Percentiles rank a stretch among this genome's conserved stretches.
phyloP scores from a whole-genome alignment of 1,284 basidiomycete genomes.

The Apiotrichum siamense region DNA sequence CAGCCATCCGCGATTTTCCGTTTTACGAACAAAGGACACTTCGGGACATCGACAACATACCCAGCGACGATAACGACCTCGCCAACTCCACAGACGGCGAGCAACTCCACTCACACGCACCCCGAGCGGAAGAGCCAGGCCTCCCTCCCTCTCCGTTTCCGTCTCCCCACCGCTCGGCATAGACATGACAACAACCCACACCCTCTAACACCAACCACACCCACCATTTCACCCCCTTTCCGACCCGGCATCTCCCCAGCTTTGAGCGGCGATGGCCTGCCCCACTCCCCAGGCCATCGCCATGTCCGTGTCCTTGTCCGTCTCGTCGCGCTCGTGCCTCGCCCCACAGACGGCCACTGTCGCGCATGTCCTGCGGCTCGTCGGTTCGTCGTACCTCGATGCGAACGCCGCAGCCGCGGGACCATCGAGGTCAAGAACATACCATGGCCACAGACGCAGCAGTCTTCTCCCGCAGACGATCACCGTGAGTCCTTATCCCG shows the following conservation, averaged over 20 bases:
- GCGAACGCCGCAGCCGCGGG: conserved; percentile 7
- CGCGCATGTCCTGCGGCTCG: conserved; percentile 15
- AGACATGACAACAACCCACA: neutral
- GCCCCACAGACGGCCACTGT: conserved; percentile 13
- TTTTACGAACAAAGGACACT: neutral
- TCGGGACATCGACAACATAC: neutral
- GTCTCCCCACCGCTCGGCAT: neutral
- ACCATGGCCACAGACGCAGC: too few species aligned
- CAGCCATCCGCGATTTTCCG: conserved; percentile 14
- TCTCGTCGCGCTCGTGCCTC: too few species aligned
- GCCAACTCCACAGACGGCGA: too few species aligned
- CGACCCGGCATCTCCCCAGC: neutral
- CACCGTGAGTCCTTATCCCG: neutral
- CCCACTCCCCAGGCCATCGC: conserved; percentile 13
- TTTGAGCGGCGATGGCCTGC: conserved; percentile 22
- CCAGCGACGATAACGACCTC: neutral
- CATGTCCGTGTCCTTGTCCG: too few species aligned
- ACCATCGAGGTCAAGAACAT: neutral
- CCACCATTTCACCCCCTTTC: neutral
- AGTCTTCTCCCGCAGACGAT: neutral
- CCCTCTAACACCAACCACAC: neutral
- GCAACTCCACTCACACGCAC: neutral
- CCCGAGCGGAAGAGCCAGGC: too few species aligned
- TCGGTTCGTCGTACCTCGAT: conserved; percentile 15
- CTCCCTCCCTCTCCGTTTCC: neutral